phyloP scores from a whole-genome alignment of 805 yeast genomes.

The Saturnispora besseyi region DNA sequence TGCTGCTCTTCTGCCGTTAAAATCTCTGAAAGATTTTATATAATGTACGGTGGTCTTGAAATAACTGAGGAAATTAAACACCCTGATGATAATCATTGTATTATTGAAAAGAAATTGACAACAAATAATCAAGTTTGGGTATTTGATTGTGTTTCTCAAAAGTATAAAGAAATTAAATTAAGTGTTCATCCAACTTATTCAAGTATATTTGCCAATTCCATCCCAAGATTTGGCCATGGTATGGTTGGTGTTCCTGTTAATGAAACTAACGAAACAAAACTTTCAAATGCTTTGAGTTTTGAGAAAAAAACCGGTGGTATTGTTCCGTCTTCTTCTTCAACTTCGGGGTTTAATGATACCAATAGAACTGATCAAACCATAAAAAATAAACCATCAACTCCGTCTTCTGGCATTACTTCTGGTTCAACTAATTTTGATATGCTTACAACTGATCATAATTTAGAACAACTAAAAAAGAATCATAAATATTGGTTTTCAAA shows the following conservation, averaged over 20 bases:
- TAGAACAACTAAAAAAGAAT: background rate
- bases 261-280: conserved; percentile 14
- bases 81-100: conserved; percentile 30
- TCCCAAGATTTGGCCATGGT: conserved; percentile 28
- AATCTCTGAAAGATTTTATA: conserved; percentile 47
- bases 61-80: conserved; percentile 26
- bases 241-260: conserved; percentile 21
- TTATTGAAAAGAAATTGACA: conserved; percentile 23
- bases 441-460: background rate
- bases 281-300: background rate
- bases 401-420: background rate
- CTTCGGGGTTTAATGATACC: background rate
- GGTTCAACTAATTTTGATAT: background rate
- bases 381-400: background rate
- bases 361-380: background rate
- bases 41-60: conserved; percentile 66
- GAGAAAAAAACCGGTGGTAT: background rate
- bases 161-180: conserved; percentile 39
- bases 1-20: conserved; percentile 39
- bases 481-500: background rate
- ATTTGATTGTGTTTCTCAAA: conserved; percentile 42
- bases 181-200: conserved; percentile 25
- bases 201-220: conserved; percentile 19
- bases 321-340: background rate
- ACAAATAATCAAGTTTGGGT: conserved; percentile 46